Base-by-base conservation (phyloP, 2,329 filamentous ascomycete genomes). In the Colletotrichum tofieldiae region DNA sequence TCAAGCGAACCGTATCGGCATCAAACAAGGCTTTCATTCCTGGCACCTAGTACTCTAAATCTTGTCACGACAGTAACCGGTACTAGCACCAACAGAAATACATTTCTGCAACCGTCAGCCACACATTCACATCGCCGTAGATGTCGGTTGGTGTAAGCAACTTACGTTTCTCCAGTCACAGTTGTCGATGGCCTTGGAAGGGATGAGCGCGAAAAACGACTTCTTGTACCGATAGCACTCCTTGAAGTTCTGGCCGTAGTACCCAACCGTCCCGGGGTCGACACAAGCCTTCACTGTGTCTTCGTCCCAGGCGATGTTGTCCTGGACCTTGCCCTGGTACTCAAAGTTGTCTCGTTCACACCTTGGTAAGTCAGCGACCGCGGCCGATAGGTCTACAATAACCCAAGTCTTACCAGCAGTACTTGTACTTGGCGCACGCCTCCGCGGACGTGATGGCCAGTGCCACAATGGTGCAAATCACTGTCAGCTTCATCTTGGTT, bases 151-250 rank as follows among this genome's bases (percentile, higher is more conserved):
- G 35, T 37, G 5, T 11, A 9, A 32, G 29, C 11, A 37, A 37
- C 59, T 64, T 26, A 68, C 65, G 3, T 68, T 39, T 20, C 37
- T 64, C 65, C 65, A 68, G 3, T 49, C 59, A 18, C 65, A 68
- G 18, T 68, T 68, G 49, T 68, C 12, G 6, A 68, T 68, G 18
- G 59, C 65, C 39, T 68, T 64, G 1, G 49, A n/a, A 2, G 39
- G 47, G 5, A 55, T n/a, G 39, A 67, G 9, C 3, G 35, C 18
- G 0, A n/a, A 9, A 1, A 5, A 32, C 2, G 8, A n/a, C 11
- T 49, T 35, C 39, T 64, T 64, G 65, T 68, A 68, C 2, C 59
- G 59, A 29, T 68, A 23, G 18, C 65, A 68, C 65, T 68, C 65
- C 39, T 49, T 23, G 2, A 39, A 68, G 60, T 68, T 68, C n/a